A percentile compares a stretch with the other conserved stretches of the same genome.
Conservation (phyloP, 768 basidiomycete genomes). For the Tricholoma matsutake region DNA sequence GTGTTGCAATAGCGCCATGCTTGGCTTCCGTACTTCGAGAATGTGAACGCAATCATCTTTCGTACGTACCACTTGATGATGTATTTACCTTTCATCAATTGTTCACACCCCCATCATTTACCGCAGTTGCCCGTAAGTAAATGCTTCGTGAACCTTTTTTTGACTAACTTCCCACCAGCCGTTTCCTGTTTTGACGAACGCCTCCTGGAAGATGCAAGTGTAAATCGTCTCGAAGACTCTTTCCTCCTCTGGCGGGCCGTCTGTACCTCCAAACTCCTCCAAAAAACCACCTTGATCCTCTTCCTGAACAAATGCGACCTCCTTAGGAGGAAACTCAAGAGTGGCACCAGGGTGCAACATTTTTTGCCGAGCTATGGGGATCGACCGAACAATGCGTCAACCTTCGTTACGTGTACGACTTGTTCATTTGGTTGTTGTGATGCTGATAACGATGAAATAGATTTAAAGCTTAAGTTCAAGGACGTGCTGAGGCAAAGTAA, state of each 20-base stretch:
- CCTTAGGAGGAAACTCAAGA: slow-evolving; percentile 45
- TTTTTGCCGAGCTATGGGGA: slow-evolving; percentile 63
- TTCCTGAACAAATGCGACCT: slow-evolving; percentile 78
- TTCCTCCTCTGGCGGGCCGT: slow-evolving; percentile 65
- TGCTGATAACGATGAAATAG: slow-evolving; percentile 16
- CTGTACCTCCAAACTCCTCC: slow-evolving; percentile 55
- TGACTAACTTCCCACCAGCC: slow-evolving; percentile 21
- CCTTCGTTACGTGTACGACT: slow-evolving; percentile 54
- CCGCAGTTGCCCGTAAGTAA: slow-evolving; percentile 52
- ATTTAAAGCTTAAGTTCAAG: slow-evolving; percentile 43
- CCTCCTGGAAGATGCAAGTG: slow-evolving; percentile 52
- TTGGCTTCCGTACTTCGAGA: slow-evolving; percentile 74
- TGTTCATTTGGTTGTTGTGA: slow-evolving; percentile 9
- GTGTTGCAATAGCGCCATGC: slow-evolving; percentile 49
- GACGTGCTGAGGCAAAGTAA: slow-evolving; percentile 46
- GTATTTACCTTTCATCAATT: neutral
- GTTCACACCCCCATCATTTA: slow-evolving; percentile 16
- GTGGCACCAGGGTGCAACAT: slow-evolving; percentile 45
- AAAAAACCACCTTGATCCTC: slow-evolving; percentile 59
- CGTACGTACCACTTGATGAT: slow-evolving; percentile 33
- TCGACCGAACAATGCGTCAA: slow-evolving; percentile 52
- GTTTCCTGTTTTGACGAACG: slow-evolving; percentile 46
- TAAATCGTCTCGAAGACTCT: slow-evolving; percentile 73
- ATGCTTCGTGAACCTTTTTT: slow-evolving; percentile 10
- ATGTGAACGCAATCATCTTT: slow-evolving; percentile 77